These are phyloP conservation scores for Nakataea oryzae DNA, from an alignment of 2,329 filamentous ascomycete genomes.

Conservation along the genomic window DNA sequence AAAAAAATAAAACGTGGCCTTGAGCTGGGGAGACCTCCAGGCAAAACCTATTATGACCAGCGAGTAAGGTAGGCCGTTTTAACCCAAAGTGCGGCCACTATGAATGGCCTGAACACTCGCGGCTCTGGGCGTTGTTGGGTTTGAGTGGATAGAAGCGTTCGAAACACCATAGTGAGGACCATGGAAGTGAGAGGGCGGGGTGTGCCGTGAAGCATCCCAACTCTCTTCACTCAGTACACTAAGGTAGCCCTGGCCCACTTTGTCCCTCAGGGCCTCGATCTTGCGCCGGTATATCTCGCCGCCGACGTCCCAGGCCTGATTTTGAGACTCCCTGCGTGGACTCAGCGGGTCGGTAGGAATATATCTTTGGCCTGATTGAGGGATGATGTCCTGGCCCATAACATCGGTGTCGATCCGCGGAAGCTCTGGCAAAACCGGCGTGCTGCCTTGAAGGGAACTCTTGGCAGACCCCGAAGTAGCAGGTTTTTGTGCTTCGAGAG, in stretches of 20 bases:
- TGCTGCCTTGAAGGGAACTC: slow-evolving; percentile 14
- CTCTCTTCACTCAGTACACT: slow-evolving; percentile 73
- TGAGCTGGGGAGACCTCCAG: not conserved
- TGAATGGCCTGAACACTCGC: slow-evolving; percentile 37
- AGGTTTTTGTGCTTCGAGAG: slow-evolving; percentile 24
- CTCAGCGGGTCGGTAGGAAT: slow-evolving; percentile 19
- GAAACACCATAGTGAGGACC: slow-evolving; percentile 24
- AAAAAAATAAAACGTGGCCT: not conserved
- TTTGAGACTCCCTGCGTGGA: slow-evolving; percentile 5
- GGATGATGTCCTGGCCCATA: slow-evolving; percentile 7
- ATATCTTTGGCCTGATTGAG: slow-evolving; percentile 19
- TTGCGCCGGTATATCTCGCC: slow-evolving; percentile 79
- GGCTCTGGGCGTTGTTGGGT: slow-evolving; percentile 23
- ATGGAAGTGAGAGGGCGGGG: slow-evolving; percentile 21
- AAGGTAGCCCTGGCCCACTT: slow-evolving; percentile 80
- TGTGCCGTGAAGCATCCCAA: slow-evolving; percentile 37
- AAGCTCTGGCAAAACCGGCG: slow-evolving; percentile 18
- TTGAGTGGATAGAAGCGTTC: slow-evolving; percentile 24
- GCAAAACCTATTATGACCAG: not conserved
- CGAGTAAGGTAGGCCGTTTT: slow-evolving; percentile 10
- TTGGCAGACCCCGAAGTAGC: slow-evolving; percentile 17
- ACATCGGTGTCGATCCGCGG: slow-evolving; percentile 27
- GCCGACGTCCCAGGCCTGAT: slow-evolving; percentile 52
- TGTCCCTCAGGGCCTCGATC: slow-evolving; percentile 74
- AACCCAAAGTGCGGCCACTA: slow-evolving; percentile 41